Evolutionary conservation across 2,329 filamentous ascomycete species (phyloP).

Genomic region (Myriosclerotinia curreyana): DNA sequence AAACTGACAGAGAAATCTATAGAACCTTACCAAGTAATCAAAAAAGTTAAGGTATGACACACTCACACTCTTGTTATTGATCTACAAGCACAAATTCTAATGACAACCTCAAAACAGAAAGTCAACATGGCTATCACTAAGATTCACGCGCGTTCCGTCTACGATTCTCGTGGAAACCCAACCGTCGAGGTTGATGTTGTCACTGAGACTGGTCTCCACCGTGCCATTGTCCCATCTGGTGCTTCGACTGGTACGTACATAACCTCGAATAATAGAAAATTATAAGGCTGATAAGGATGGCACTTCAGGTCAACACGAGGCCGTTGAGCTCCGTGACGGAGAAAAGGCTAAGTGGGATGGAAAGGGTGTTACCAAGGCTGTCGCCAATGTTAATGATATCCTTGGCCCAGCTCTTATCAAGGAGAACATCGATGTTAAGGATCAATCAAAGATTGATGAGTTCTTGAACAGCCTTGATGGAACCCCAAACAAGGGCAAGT

Average conservation of each 20-base stretch:
- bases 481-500: conserved; percentile 80
- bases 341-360: conserved; percentile 83
- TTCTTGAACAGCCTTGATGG: conserved; percentile 85
- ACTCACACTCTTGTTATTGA: not conserved
- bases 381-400: conserved; percentile 78
- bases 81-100: conserved; percentile 1
- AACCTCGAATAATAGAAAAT: conserved; percentile 24
- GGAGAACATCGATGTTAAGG: conserved; percentile 79
- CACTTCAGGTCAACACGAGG: conserved; percentile 75
- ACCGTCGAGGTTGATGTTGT: conserved; percentile 98
- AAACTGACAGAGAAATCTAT: conserved; percentile 1
- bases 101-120: conserved; percentile 31
- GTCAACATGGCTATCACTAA: conserved; percentile 83
- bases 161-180: conserved; percentile 97
- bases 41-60: conserved; percentile 27
- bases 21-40: conserved; percentile 19
- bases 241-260: conserved; percentile 78
- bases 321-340: conserved; percentile 85
- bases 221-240: conserved; percentile 94
- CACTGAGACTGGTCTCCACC: conserved; percentile 94
- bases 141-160: conserved; percentile 91
- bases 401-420: conserved; percentile 81
- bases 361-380: conserved; percentile 85
- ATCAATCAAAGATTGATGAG: conserved; percentile 78
- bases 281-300: conserved; percentile 29